A percentile compares a stretch with the other conserved stretches of the same genome.
Evolutionary conservation across 306 rosid species (phyloP).

Genomic region (Urtica urens): DNA sequence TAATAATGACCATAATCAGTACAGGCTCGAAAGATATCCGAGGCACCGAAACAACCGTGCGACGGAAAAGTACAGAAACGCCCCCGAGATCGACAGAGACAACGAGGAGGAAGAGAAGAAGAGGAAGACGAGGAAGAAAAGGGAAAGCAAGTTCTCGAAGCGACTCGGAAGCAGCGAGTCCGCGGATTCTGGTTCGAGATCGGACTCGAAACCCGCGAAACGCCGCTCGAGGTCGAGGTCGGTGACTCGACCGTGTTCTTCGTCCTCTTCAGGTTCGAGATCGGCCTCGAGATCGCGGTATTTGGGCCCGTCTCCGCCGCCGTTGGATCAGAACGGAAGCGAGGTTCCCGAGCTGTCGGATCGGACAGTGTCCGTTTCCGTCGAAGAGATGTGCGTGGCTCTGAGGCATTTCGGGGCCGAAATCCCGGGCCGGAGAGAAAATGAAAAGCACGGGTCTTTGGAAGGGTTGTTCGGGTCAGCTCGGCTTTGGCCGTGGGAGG

Average conservation of each 20-base stretch:
- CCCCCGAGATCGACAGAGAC: slow-evolving; percentile 15
- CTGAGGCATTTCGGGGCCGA: slow-evolving; percentile 44
- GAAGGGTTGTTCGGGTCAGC: slow-evolving; percentile 47
- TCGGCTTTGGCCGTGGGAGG: slow-evolving; percentile 66
- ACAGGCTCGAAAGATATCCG: slow-evolving; percentile 16
- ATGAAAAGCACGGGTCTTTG: slow-evolving; percentile 21
- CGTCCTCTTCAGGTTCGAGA: slow-evolving; percentile 28
- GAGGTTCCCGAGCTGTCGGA: slow-evolving; percentile 16
- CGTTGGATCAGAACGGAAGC: too few species aligned
- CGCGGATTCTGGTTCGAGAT: slow-evolving; percentile 25
- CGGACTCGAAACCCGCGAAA: slow-evolving; percentile 34
- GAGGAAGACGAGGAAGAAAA: slow-evolving; percentile 25
- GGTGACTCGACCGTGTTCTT: slow-evolving; percentile 15
- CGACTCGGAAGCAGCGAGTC: slow-evolving; percentile 19
- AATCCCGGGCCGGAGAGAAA: slow-evolving; percentile 25
- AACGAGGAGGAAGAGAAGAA: slow-evolving; percentile 29
- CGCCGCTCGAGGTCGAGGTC: slow-evolving; percentile 26
- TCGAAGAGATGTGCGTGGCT: slow-evolving; percentile 43
- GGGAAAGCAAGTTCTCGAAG: slow-evolving; percentile 24
- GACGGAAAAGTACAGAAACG: slow-evolving; percentile 14
- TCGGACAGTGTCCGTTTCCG: slow-evolving; percentile 26
- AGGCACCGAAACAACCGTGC: slow-evolving; percentile 18
- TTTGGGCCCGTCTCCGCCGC: slow-evolving; percentile 4
- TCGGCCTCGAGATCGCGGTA: slow-evolving; percentile 27
- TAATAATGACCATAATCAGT: slow-evolving; percentile 13